Evolutionary conservation across 163 green algal genomes (phyloP).

Genomic region (Scenedesmus sp.): DNA sequence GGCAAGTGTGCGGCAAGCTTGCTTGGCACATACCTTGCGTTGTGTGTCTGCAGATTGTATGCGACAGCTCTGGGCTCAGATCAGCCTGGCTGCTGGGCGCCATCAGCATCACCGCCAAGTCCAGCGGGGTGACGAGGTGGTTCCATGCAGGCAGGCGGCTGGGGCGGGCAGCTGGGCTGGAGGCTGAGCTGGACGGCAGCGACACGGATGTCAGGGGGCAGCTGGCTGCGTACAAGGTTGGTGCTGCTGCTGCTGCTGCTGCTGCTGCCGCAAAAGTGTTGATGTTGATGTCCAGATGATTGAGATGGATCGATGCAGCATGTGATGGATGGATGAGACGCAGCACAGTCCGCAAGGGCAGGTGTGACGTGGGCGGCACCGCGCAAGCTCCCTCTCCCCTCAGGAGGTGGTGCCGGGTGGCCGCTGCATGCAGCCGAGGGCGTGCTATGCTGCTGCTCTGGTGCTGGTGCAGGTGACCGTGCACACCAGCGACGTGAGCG

Average conservation of each 20-base stretch:
- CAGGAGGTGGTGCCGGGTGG: too few species aligned
- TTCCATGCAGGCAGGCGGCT: conserved; percentile 37
- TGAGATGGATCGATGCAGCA: neutral
- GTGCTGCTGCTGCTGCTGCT: neutral
- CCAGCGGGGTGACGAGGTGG: conserved; percentile 1
- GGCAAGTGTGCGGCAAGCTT: too few species aligned
- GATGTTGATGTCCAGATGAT: too few species aligned
- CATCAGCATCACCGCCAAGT: neutral
- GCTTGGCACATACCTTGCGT: neutral
- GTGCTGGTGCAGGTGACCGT: conserved; percentile 55
- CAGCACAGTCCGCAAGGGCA: too few species aligned
- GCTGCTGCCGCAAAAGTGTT: neutral
- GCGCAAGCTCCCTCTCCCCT: too few species aligned
- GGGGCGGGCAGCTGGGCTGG: neutral
- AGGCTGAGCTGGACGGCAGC: neutral
- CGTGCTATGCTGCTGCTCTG: neutral
- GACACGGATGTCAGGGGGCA: neutral
- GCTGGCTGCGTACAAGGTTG: conserved; percentile 43
- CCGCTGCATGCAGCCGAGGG: too few species aligned
- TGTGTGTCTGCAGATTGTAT: neutral
- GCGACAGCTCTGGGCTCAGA: neutral
- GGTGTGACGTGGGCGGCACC: too few species aligned
- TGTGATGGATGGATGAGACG: too few species aligned
- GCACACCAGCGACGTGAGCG: conserved; percentile 50
- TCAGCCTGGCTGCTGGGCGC: conserved; percentile 23